Conservation (phyloP, 352 stramenopile species). For the Globisporangium echinulatum region DNA sequence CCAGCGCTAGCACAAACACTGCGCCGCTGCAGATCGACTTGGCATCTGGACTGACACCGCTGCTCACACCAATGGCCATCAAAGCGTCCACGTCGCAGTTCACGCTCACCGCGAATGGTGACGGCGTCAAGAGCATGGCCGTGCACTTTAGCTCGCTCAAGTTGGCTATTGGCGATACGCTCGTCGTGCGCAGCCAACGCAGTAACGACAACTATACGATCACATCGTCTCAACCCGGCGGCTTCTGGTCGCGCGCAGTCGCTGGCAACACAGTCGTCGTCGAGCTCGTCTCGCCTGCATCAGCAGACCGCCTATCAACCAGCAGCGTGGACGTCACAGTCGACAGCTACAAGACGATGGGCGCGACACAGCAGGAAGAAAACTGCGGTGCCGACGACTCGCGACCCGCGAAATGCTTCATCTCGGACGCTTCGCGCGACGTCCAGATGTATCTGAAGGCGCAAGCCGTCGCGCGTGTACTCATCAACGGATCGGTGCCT, state of each 20-base stretch:
- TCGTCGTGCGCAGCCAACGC: conserved; percentile 14
- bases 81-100: not conserved
- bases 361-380: conserved; percentile 5
- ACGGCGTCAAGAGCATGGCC: no score
- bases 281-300: conserved; percentile 6
- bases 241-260: conserved; percentile 15
- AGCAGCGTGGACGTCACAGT: conserved; percentile 10
- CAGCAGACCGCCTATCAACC: not conserved
- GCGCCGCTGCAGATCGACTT: conserved; percentile 11
- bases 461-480: conserved; percentile 18
- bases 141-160: no score
- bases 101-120: no score
- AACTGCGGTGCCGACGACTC: conserved; percentile 19
- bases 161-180: conserved; percentile 4
- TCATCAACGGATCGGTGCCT: conserved; percentile 20
- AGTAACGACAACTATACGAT: conserved; percentile 16
- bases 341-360: conserved; percentile 13
- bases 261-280: conserved; percentile 13
- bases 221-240: not conserved
- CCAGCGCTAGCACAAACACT: not conserved
- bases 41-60: conserved; percentile 8
- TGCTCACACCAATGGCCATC: conserved; percentile 8
- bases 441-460: conserved; percentile 17
- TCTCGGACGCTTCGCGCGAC: conserved; percentile 9
- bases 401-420: conserved; percentile 20